These are phyloP conservation scores for Coccomyxa subellipsoidea DNA, from an alignment of 163 green algal species.

Conservation along the genomic window DNA sequence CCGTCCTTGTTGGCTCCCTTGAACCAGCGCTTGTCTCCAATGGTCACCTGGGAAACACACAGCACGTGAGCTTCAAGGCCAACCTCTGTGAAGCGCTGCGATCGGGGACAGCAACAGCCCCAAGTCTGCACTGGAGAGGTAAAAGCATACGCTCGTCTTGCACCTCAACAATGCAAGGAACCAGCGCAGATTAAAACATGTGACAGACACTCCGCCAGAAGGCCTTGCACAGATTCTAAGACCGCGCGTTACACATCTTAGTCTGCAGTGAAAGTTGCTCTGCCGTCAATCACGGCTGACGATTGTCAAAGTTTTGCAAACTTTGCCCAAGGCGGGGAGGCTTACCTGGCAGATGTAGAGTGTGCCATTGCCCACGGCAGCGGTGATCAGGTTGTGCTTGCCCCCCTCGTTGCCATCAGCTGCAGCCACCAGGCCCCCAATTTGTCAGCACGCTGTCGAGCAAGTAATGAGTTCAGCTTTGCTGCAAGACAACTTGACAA, in stretches of 20 bases:
- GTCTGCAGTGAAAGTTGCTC: too few relatives aligned
- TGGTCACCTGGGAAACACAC: neutral
- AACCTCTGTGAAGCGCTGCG: too few relatives aligned
- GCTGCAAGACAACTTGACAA: neutral
- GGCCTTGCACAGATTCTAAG: too few relatives aligned
- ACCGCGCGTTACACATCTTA: too few relatives aligned
- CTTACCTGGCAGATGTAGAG: conserved; percentile 91
- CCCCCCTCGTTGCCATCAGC: conserved; percentile 96
- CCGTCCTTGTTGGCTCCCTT: conserved; percentile 86
- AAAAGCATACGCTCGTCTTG: too few relatives aligned
- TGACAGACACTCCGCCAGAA: too few relatives aligned
- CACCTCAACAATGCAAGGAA: too few relatives aligned
- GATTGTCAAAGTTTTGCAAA: neutral
- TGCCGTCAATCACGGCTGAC: too few relatives aligned
- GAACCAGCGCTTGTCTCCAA: conserved; percentile 97
- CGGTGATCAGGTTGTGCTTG: conserved; percentile 91
- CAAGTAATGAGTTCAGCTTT: neutral
- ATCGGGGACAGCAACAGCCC: conserved; percentile 11
- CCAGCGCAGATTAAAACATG: too few relatives aligned
- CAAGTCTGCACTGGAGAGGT: too few relatives aligned
- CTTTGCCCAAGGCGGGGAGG: neutral
- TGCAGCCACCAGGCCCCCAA: neutral
- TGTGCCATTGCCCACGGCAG: conserved; percentile 80
- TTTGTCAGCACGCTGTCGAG: neutral
- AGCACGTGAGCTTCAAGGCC: neutral